Conservation (phyloP, 257 asterid species). For the Nicotiana knightiana region DNA sequence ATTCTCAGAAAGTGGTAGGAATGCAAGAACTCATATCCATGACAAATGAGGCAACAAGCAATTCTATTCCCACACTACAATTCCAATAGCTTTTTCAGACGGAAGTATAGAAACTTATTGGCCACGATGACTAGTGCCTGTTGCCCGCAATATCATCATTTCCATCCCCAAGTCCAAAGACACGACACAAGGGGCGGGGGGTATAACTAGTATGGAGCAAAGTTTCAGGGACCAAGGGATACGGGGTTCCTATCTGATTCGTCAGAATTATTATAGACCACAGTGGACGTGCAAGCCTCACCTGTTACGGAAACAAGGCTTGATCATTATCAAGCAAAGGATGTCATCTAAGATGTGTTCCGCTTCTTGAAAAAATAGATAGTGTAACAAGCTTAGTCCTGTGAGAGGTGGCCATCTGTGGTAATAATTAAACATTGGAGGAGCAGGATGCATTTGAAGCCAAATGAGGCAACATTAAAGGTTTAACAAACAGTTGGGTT, state of each 20-base stretch:
- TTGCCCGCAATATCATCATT: not conserved
- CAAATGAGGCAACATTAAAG: not conserved
- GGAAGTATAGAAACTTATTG: not conserved
- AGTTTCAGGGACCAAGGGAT: not conserved
- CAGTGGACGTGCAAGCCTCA: not conserved
- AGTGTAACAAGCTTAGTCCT: not conserved
- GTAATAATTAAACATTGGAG: not conserved
- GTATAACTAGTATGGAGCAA: not conserved
- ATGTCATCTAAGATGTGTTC: constrained; percentile 2
- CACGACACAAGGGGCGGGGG: not conserved
- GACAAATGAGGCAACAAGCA: not conserved
- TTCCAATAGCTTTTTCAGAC: not conserved
- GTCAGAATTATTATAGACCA: not conserved
- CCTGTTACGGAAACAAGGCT: not conserved
- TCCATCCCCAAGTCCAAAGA: not conserved
- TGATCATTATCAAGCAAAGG: not conserved
- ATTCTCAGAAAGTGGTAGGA: not conserved
- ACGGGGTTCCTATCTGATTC: not conserved
- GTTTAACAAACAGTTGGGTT: not conserved
- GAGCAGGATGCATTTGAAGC: constrained; percentile 1
- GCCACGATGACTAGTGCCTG: not conserved
- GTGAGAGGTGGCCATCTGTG: not conserved
- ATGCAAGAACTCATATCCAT: not conserved
- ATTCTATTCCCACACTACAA: not conserved
- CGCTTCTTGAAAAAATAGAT: not conserved